Evolutionary conservation across 1,284 basidiomycete species (phyloP).

Genomic region (Rhodotorula sp.): DNA sequence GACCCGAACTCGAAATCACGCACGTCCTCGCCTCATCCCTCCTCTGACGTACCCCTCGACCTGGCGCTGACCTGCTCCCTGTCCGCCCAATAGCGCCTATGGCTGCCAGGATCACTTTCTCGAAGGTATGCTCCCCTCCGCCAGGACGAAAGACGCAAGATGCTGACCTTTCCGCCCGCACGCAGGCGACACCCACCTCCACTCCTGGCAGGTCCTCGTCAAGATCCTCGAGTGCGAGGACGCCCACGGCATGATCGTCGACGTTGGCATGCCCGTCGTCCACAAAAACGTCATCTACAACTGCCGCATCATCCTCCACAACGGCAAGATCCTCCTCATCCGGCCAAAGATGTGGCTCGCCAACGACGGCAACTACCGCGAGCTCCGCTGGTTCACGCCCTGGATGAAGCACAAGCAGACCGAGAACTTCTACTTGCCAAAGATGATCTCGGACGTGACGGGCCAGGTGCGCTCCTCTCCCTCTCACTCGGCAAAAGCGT

Average conservation of each 20-base stretch:
- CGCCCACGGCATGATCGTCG: constrained; percentile 78
- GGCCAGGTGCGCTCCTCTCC: constrained; percentile 58
- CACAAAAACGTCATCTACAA: constrained; percentile 99
- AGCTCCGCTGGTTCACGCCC: constrained; percentile 93
- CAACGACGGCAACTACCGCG: constrained; percentile 97
- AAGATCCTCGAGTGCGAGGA: constrained; percentile 79
- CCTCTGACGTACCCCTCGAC: no score
- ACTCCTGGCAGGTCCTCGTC: constrained; percentile 92
- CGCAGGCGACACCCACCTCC: constrained; percentile 85
- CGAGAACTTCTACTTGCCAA: constrained; percentile 86
- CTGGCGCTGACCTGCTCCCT: background rate
- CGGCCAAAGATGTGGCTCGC: constrained; percentile 99
- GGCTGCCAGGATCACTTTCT: constrained; percentile 93
- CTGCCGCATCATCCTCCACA: constrained; percentile 84
- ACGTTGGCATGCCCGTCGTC: constrained; percentile 92
- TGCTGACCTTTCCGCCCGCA: background rate
- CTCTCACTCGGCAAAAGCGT: background rate
- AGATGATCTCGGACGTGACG: constrained; percentile 80
- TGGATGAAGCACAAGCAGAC: constrained; percentile 85
- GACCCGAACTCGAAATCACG: constrained; percentile 92
- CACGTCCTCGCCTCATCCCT: constrained; percentile 53
- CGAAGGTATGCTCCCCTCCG: constrained; percentile 60
- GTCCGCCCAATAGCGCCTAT: constrained; percentile 66
- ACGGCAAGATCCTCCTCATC: constrained; percentile 85
- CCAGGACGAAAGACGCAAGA: background rate